Conservation (phyloP, 306 rosid species). For the Vicia sativa region DNA sequence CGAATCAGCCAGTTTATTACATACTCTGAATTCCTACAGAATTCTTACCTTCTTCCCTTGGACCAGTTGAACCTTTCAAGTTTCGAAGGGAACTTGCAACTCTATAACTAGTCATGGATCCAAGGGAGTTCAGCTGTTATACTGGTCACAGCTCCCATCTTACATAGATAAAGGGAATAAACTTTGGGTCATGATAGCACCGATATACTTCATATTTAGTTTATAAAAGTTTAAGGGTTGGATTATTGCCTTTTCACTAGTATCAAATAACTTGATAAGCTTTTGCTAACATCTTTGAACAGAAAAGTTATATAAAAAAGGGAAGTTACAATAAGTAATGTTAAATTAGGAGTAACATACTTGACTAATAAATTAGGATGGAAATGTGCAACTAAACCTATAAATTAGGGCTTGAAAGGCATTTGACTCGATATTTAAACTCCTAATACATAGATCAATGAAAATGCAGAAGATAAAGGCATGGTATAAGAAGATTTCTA, state of each 20-base stretch:
- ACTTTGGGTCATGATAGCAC: neutral
- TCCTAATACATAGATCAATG: constrained; percentile 12
- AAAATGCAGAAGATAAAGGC: constrained; percentile 12
- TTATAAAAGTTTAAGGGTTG: neutral
- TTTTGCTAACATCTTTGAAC: neutral
- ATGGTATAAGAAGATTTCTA: constrained; percentile 9
- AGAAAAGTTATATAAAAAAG: neutral
- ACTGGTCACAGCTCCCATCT: neutral
- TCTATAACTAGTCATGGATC: constrained; percentile 1
- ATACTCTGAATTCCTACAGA: too few species aligned
- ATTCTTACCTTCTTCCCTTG: too few species aligned
- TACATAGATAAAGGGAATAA: neutral
- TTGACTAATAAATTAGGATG: neutral
- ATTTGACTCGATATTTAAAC: neutral
- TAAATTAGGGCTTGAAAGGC: neutral
- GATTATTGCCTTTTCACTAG: neutral
- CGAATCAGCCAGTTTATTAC: too few species aligned
- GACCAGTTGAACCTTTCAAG: neutral
- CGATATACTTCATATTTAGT: neutral
- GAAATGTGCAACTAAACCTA: constrained; percentile 16
- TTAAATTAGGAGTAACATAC: neutral
- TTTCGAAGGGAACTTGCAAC: neutral
- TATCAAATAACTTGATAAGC: neutral
- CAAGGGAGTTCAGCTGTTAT: neutral
- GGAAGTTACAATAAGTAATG: constrained; percentile 5